Percentiles rank a stretch among this genome's conserved stretches.
phyloP scores from a whole-genome alignment of 2,329 filamentous ascomycete genomes.

The Westerdykella ornata region DNA sequence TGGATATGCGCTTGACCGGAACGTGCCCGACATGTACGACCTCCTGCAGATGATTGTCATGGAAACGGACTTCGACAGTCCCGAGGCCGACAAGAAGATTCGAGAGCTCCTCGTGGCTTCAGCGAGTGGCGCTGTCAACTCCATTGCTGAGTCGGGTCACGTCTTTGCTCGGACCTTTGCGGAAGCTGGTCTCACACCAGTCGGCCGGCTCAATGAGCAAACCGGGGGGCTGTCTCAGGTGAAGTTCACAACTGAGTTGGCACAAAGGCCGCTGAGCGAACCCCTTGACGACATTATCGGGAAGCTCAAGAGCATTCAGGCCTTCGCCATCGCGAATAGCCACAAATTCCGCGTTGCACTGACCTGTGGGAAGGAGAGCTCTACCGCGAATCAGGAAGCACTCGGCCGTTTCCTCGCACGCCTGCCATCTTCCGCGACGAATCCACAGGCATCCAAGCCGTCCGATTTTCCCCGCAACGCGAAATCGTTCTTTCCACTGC shows the following conservation, averaged over 20 bases:
- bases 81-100: constrained; percentile 74
- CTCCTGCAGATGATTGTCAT: constrained; percentile 71
- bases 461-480: constrained; percentile 38
- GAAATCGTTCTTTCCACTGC: constrained; percentile 86
- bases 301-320: constrained; percentile 81
- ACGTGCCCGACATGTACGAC: constrained; percentile 86
- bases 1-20: constrained; percentile 82
- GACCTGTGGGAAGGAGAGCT: constrained; percentile 74
- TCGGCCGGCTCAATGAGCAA: constrained; percentile 70
- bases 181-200: constrained; percentile 67
- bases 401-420: constrained; percentile 63
- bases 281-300: constrained; percentile 67
- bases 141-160: constrained; percentile 85
- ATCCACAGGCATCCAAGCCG: constrained; percentile 25
- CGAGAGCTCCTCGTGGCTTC: constrained; percentile 79
- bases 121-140: constrained; percentile 83
- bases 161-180: constrained; percentile 78
- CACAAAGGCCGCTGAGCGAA: constrained; percentile 62
- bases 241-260: constrained; percentile 72
- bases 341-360: constrained; percentile 69
- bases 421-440: constrained; percentile 43
- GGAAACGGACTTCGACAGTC: constrained; percentile 84
- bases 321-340: constrained; percentile 63
- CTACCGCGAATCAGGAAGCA: constrained; percentile 60
- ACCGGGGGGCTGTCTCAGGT: constrained; percentile 87